These are phyloP conservation scores for Rhynchosporium agropyri DNA, from an alignment of 2,329 filamentous ascomycete genomes.

Conservation along the genomic window DNA sequence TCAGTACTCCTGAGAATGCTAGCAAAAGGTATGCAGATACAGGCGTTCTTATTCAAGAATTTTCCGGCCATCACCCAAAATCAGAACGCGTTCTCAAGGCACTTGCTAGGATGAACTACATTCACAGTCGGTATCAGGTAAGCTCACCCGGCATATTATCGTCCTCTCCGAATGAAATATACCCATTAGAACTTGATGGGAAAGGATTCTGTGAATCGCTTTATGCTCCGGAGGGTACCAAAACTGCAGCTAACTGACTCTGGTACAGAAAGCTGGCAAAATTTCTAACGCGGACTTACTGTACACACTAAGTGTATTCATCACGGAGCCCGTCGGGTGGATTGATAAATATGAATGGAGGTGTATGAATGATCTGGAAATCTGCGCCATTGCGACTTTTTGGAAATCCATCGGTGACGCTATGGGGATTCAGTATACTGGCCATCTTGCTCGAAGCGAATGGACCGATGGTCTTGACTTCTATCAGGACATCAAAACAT, in stretches of 20 bases:
- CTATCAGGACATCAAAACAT: conserved; percentile 50
- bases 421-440: conserved; percentile 61
- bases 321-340: conserved; percentile 66
- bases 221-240: neutral
- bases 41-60: conserved; percentile 33
- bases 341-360: conserved; percentile 72
- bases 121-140: conserved; percentile 57
- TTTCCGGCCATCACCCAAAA: conserved; percentile 30
- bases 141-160: neutral
- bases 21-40: conserved; percentile 46
- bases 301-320: conserved; percentile 67
- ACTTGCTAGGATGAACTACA: conserved; percentile 65
- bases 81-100: conserved; percentile 50
- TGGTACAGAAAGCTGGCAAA: conserved; percentile 51
- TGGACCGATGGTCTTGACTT: conserved; percentile 58
- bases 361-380: conserved; percentile 64
- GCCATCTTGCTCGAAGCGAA: conserved; percentile 33
- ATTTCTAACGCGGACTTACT: conserved; percentile 66
- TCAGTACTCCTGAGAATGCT: conserved; percentile 49
- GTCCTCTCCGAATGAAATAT: neutral
- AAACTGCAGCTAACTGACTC: neutral
- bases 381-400: conserved; percentile 66
- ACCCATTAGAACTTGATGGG: too few species aligned
- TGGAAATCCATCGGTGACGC: conserved; percentile 74
- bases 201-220: neutral